A percentile compares a stretch with the other conserved stretches of the same genome.
Conservation (phyloP, 345 rosid genomes). For the Toxicodendron radicans region DNA sequence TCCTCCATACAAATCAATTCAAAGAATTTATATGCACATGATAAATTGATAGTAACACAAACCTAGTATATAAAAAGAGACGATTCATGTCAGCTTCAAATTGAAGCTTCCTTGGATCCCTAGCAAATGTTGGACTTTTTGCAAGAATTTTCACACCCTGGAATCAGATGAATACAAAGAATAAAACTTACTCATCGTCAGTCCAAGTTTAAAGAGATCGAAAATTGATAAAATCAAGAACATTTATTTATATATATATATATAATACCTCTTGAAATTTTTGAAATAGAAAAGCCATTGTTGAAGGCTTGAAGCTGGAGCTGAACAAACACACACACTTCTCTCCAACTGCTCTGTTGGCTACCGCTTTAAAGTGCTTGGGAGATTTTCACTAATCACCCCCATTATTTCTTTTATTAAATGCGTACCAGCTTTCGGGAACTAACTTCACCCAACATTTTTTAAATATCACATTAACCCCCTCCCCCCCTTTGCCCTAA, state of each 20-base stretch:
- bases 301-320: conserved; percentile 13
- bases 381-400: no score
- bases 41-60: neutral
- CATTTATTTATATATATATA: neutral
- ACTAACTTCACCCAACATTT: no score
- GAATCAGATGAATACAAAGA: neutral
- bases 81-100: conserved; percentile 78
- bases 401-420: no score
- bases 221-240: neutral
- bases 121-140: conserved; percentile 65
- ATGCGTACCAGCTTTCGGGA: no score
- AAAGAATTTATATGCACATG: no score
- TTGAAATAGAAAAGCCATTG: conserved; percentile 39
- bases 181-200: no score
- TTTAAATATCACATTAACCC: no score
- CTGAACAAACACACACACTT: neutral
- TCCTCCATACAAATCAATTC: no score
- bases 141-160: conserved; percentile 75
- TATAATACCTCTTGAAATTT: conserved; percentile 56
- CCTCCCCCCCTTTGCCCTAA: no score
- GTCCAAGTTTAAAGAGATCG: no score
- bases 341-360: neutral
- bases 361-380: no score
- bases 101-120: conserved; percentile 69
- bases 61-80: conserved; percentile 82